Conservation (phyloP, 164 flowering plant genomes). For the Tinospora cordifolia region DNA sequence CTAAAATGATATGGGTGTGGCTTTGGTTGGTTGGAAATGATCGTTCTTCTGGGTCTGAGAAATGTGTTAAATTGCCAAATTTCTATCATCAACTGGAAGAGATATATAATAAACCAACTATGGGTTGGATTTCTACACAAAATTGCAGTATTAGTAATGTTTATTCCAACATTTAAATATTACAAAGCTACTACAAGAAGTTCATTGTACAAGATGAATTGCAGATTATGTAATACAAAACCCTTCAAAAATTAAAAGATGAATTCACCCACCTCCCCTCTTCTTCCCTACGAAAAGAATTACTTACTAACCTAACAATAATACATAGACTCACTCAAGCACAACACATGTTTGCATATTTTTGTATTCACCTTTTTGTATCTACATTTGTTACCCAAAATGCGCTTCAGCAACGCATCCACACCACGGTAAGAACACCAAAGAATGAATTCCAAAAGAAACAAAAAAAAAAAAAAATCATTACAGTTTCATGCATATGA, state of each 20-base stretch:
- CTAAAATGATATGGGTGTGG: too few species aligned
- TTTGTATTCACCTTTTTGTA: too few species aligned
- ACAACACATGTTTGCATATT: too few species aligned
- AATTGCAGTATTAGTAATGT: background rate
- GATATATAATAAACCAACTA: background rate
- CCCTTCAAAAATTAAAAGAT: background rate
- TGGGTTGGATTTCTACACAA: background rate
- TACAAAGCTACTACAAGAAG: background rate
- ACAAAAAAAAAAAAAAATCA: background rate
- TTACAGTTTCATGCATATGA: background rate
- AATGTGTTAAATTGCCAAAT: too few species aligned
- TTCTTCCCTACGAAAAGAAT: too few species aligned
- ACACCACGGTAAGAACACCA: conserved; percentile 11
- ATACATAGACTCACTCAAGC: too few species aligned
- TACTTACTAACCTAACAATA: too few species aligned
- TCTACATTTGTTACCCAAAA: background rate
- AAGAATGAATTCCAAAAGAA: conserved; percentile 12
- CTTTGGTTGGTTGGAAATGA: too few species aligned
- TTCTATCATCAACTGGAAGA: too few species aligned
- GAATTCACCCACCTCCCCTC: background rate
- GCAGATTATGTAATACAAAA: background rate
- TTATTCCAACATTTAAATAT: background rate
- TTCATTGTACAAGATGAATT: background rate
- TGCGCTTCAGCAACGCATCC: conserved; percentile 1
- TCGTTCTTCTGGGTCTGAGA: too few species aligned